Percentiles rank a stretch among this genome's conserved stretches.
These are phyloP conservation scores for Jackrogersella minutella DNA, from an alignment of 495 filamentous ascomycete genomes.

Conservation along the genomic window DNA sequence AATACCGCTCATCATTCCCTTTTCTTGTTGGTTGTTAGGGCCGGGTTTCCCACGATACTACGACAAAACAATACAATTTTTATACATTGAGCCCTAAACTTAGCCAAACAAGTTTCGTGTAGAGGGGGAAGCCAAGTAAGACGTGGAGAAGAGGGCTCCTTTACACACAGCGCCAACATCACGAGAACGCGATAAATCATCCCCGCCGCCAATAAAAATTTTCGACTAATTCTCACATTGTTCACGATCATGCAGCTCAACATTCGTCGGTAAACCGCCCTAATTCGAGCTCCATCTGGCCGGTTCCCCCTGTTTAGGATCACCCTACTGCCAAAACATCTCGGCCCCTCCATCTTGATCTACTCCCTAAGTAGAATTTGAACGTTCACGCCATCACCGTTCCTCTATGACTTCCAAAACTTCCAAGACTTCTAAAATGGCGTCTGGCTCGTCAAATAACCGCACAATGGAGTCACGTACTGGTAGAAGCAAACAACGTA, in stretches of 20 bases:
- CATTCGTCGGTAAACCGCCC: slow-evolving; percentile 44
- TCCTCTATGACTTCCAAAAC: slow-evolving; percentile 16
- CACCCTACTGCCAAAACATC: slow-evolving; percentile 35
- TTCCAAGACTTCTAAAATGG: slow-evolving; percentile 38
- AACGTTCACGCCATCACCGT: slow-evolving; percentile 28
- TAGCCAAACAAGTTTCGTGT: slow-evolving; percentile 11
- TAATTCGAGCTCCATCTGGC: slow-evolving; percentile 47
- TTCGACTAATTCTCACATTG: slow-evolving; percentile 29
- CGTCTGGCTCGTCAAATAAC: slow-evolving; percentile 51
- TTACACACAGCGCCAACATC: slow-evolving; percentile 21
- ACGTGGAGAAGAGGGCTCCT: slow-evolving; percentile 17
- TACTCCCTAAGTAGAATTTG: slow-evolving; percentile 21
- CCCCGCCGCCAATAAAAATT: slow-evolving; percentile 20
- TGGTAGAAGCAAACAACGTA: slow-evolving; percentile 80
- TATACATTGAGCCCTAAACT: slow-evolving; percentile 21
- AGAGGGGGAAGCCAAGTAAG: slow-evolving; percentile 10
- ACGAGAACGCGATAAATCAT: slow-evolving; percentile 29
- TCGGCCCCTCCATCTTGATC: slow-evolving; percentile 28
- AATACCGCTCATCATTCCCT: slow-evolving; percentile 37
- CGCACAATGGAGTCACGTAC: slow-evolving; percentile 80
- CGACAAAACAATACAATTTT: slow-evolving; percentile 28
- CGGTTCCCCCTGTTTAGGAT: slow-evolving; percentile 35
- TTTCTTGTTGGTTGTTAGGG: slow-evolving; percentile 34
- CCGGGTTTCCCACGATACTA: slow-evolving; percentile 29
- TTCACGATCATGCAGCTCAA: slow-evolving; percentile 48